A percentile compares a stretch with the other conserved stretches of the same genome.
Conservation (phyloP, 176 grass and related monocot genomes). For the Lolium perenne region DNA sequence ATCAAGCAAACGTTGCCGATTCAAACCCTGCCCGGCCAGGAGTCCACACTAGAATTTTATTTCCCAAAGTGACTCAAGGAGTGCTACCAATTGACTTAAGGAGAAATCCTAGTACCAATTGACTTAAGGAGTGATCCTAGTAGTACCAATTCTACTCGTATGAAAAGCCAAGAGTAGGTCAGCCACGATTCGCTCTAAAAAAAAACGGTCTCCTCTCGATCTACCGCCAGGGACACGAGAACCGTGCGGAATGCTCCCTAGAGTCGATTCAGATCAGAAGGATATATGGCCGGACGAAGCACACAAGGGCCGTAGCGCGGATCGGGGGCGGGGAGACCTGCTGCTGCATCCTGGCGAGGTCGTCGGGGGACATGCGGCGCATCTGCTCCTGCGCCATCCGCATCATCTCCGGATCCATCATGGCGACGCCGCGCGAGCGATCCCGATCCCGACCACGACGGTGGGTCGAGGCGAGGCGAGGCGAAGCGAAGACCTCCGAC, state of each 20-base stretch:
- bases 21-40: not conserved
- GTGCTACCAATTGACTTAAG: not conserved
- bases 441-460: not conserved
- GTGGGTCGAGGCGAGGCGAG: no score
- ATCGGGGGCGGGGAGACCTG: slow-evolving; percentile 53
- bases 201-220: slow-evolving; percentile 7
- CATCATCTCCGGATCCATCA: slow-evolving; percentile 96
- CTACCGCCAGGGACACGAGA: not conserved
- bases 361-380: slow-evolving; percentile 82
- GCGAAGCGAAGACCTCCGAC: not conserved
- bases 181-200: not conserved
- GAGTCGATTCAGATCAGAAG: not conserved
- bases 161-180: not conserved
- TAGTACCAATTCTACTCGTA: not conserved
- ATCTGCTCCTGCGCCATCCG: slow-evolving; percentile 99
- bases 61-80: not conserved
- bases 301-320: not conserved
- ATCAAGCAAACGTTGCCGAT: slow-evolving; percentile 2
- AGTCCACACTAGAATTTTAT: not conserved
- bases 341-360: slow-evolving; percentile 90
- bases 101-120: no score
- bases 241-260: no score
- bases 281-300: not conserved
- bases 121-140: not conserved
- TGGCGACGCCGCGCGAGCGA: slow-evolving; percentile 29